Evolutionary conservation across 1,139 yeast species (phyloP), one percentile per base, ranked within the genome.

Genomic region (Hyphopichia wangnamkhiaoensis): DNA sequence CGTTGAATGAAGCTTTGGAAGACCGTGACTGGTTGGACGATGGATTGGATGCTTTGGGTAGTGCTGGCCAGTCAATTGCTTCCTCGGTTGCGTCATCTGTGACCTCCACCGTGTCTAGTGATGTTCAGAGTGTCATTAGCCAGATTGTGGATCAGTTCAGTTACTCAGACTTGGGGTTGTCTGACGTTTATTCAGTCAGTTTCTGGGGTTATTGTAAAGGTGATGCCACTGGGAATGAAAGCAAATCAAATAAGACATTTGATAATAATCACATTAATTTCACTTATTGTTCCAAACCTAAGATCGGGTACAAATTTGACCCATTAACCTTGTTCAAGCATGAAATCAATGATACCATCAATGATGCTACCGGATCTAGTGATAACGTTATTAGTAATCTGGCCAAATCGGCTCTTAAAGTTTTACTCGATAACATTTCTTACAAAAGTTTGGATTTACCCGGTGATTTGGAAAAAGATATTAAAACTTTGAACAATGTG

Each of bases 141-240:
- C 32, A 37, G n/a, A 33, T 49, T 18, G 41, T 58, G 12, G 36
- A 34, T 25, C 46, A 47, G 33, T 52, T 58, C 13, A 42, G 50
- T 5, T 61, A 61, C 34, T 34, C 45, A 14, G 59, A 58, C 30
- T 53, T 79, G 33, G 87, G 88, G 1, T 61, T 84, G 24, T 66
- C 85, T 5, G 80, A 79, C 36, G 77, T 80, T 20, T 84, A 84
- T 56, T 71, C 82, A 13, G 65, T 84, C 31, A 80, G 89, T 34
- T 71, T 75, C 56, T 84, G 90, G 80, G 91, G 90, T 24, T 85
- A 83, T 63, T 86, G 95, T 60, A 67, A 74, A 49, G 93, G 91
- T 18, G 41, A 45, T 3, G 49, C 53, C 21, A 45, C 51, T 16
- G 47, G 48, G n/a, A 43, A 46, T 25, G 26, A 32, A 5, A 42